Percentiles rank a stretch among this genome's conserved stretches.
Conservation (phyloP, 768 basidiomycete species). For the Trametes cingulata region DNA sequence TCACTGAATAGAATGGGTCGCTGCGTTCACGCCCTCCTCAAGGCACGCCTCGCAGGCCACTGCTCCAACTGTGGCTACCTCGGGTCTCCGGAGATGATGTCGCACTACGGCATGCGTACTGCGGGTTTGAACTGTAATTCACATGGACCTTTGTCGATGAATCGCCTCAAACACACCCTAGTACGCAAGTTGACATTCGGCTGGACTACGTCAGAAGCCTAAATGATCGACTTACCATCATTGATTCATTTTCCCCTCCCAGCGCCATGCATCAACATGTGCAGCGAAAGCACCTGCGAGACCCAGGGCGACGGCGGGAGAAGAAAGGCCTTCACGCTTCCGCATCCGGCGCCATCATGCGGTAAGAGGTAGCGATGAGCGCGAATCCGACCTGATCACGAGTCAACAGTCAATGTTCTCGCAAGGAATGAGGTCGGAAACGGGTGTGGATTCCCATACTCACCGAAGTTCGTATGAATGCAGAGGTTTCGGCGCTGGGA, state of each 20-base stretch:
- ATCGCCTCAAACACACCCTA: neutral
- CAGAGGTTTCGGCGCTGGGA: neutral
- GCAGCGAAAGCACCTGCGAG: neutral
- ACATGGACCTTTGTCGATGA: neutral
- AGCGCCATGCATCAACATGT: neutral
- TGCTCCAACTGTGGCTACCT: neutral
- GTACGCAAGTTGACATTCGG: neutral
- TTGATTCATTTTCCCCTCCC: neutral
- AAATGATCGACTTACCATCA: neutral
- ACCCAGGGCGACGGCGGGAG: neutral
- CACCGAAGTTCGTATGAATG: neutral
- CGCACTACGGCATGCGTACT: neutral
- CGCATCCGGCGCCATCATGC: neutral
- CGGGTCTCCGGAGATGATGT: neutral
- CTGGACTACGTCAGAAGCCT: conserved; percentile 5
- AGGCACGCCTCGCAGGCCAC: neutral
- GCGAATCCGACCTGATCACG: neutral
- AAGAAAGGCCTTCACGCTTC: neutral
- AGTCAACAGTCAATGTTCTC: neutral
- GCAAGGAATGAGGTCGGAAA: neutral
- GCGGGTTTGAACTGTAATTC: neutral
- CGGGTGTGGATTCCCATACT: neutral
- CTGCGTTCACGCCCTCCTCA: neutral
- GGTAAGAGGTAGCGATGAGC: neutral
- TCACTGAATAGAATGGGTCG: conserved; percentile 1